Conservation (phyloP, 164 flowering plant species). For the Houttuynia cordata region DNA sequence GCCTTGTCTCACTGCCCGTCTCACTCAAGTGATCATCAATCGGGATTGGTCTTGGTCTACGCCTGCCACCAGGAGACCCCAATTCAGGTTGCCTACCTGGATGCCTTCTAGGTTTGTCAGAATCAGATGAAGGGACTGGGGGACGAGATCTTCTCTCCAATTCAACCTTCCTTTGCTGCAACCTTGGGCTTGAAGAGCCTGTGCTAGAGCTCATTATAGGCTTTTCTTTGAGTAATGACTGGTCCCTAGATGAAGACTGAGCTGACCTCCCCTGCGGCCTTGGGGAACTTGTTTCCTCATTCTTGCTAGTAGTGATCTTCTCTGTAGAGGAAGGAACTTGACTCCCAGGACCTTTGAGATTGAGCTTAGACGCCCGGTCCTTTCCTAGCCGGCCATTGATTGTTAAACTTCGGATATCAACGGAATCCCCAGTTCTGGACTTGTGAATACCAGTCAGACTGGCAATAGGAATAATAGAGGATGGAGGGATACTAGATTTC, state of each 20-base stretch:
- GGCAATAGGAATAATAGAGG: slow-evolving; percentile 13
- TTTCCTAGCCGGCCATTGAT: slow-evolving; percentile 8
- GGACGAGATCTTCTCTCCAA: slow-evolving; percentile 49
- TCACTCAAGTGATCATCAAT: slow-evolving; percentile 50
- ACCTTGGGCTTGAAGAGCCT: slow-evolving; percentile 62
- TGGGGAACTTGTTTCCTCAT: slow-evolving; percentile 6
- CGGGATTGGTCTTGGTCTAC: slow-evolving; percentile 25
- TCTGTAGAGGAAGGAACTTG: slow-evolving; percentile 18
- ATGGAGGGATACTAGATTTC: slow-evolving; percentile 15
- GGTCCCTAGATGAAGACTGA: slow-evolving; percentile 24
- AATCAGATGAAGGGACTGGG: slow-evolving; percentile 34
- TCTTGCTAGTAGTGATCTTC: slow-evolving; percentile 27
- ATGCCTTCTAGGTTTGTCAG: slow-evolving; percentile 41
- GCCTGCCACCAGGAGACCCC: slow-evolving; percentile 53
- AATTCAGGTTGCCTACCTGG: slow-evolving; percentile 35
- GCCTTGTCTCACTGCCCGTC: slow-evolving; percentile 29
- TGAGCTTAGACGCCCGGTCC: slow-evolving; percentile 23
- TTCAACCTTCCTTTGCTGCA: slow-evolving; percentile 66
- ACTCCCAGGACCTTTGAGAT: slow-evolving; percentile 13
- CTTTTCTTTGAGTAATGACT: slow-evolving; percentile 29
- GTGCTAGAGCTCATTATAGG: slow-evolving; percentile 9
- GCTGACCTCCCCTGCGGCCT: slow-evolving; percentile 12
- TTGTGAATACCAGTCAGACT: slow-evolving; percentile 16
- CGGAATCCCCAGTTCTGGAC: slow-evolving; percentile 10
- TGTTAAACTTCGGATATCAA: slow-evolving; percentile 12